Percentiles rank a stretch among this genome's conserved stretches.
phyloP scores from a whole-genome alignment of 164 flowering plant species.

The Kalanchoe fedtschenkoi region DNA sequence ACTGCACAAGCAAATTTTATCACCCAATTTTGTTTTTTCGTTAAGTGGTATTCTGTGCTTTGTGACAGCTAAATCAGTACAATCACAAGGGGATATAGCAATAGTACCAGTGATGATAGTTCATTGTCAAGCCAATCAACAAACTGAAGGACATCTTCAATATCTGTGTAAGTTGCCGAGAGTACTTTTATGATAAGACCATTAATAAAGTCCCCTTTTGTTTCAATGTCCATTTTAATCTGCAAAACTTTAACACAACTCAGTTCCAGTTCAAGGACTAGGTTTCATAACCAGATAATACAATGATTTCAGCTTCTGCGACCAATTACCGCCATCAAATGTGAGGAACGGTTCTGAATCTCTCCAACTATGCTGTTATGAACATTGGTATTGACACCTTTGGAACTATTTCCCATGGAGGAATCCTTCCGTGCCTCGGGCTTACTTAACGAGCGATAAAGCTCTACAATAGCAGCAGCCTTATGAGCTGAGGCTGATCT shows the following conservation, averaged over 20 bases:
- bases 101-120: constrained; percentile 52
- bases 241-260: constrained; percentile 12
- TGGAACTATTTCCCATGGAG: constrained; percentile 14
- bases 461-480: constrained; percentile 31
- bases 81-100: neutral
- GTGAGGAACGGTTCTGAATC: constrained; percentile 65
- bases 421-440: constrained; percentile 24
- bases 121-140: constrained; percentile 63
- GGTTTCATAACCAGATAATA: neutral
- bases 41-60: neutral
- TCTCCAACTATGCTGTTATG: constrained; percentile 75
- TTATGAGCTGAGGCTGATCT: constrained; percentile 24
- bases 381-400: constrained; percentile 21
- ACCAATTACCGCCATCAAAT: constrained; percentile 51
- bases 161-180: constrained; percentile 30
- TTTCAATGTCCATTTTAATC: constrained; percentile 55
- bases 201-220: constrained; percentile 57
- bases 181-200: constrained; percentile 44
- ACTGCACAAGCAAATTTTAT: neutral
- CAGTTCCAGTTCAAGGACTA: neutral
- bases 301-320: neutral
- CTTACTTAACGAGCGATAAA: constrained; percentile 39
- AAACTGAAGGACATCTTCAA: constrained; percentile 48
- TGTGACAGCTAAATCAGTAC: neutral
- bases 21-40: neutral